Percentiles rank a stretch among this genome's conserved stretches.
phyloP scores from a whole-genome alignment of 2,329 filamentous ascomycete species.

The Helminthosporium solani region DNA sequence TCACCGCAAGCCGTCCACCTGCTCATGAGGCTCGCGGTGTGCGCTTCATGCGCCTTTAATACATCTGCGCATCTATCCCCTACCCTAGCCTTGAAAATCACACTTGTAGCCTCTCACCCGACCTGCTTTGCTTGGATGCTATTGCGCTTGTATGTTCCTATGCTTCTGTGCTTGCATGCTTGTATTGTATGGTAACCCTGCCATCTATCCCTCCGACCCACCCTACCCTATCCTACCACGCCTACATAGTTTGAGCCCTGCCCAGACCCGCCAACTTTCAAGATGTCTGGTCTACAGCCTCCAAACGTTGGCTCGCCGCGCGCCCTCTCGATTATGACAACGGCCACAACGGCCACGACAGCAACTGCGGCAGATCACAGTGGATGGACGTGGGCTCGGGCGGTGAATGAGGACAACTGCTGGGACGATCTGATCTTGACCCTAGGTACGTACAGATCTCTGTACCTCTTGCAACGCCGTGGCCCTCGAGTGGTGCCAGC shows the following conservation, averaged over 20 bases:
- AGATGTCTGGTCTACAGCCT: background rate
- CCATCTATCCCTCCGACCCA: conserved; percentile 4
- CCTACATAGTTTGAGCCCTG: background rate
- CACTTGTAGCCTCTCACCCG: conserved; percentile 5
- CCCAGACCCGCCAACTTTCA: conserved; percentile 5
- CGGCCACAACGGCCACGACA: conserved; percentile 35
- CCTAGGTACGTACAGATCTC: conserved; percentile 34
- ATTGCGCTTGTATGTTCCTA: too few relatives aligned
- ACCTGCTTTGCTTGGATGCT: too few relatives aligned
- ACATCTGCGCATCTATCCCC: conserved; percentile 17
- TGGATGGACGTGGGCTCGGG: conserved; percentile 46
- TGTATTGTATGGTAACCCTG: too few relatives aligned
- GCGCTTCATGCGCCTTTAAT: conserved; percentile 22
- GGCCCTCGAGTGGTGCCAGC: conserved; percentile 10
- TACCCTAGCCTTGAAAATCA: conserved; percentile 19
- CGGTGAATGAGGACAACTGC: conserved; percentile 44
- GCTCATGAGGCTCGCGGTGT: conserved; percentile 25
- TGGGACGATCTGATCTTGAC: conserved; percentile 53
- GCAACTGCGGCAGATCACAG: conserved; percentile 39
- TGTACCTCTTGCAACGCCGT: conserved; percentile 2
- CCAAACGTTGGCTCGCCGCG: conserved; percentile 28
- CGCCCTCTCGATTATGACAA: conserved; percentile 38
- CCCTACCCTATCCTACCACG: too few relatives aligned
- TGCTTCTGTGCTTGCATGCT: too few relatives aligned
- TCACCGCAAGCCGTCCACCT: too few relatives aligned